phyloP scores from a whole-genome alignment of 179 eudicot genomes.

The Actinidia chinensis region DNA sequence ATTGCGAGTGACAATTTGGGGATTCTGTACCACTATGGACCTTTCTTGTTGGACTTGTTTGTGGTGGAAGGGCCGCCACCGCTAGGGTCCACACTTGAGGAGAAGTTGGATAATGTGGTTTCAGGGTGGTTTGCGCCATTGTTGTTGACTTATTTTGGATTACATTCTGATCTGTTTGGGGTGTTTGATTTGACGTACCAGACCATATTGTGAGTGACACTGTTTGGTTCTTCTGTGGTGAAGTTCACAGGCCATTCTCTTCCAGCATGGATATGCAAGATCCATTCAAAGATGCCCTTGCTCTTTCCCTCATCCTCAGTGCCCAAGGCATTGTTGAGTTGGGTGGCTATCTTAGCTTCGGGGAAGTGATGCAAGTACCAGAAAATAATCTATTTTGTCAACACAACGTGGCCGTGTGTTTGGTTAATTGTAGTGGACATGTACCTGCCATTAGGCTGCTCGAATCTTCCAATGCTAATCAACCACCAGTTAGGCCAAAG shows the following conservation, averaged over 20 bases:
- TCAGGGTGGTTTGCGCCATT: background rate
- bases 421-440: no score
- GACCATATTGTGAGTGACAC: conserved; percentile 17
- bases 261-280: conserved; percentile 31
- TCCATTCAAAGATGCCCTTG: conserved; percentile 40
- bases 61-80: background rate
- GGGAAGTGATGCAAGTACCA: conserved; percentile 17
- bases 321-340: conserved; percentile 61
- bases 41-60: background rate
- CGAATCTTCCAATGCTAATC: conserved; percentile 33
- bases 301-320: conserved; percentile 45
- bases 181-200: conserved; percentile 4
- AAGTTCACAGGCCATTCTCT: conserved; percentile 22
- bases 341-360: conserved; percentile 13
- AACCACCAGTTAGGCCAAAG: conserved; percentile 32
- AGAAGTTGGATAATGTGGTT: background rate
- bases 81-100: background rate
- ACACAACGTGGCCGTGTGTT: no score
- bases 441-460: conserved; percentile 24
- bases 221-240: background rate
- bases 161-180: conserved; percentile 29
- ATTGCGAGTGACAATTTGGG: conserved; percentile 16
- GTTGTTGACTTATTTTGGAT: conserved; percentile 33
- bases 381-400: background rate
- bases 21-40: background rate